A percentile compares a stretch with the other conserved stretches of the same genome.
Evolutionary conservation across 345 rosid genomes (phyloP).

Genomic region (Zanthoxylum bungeanum): DNA sequence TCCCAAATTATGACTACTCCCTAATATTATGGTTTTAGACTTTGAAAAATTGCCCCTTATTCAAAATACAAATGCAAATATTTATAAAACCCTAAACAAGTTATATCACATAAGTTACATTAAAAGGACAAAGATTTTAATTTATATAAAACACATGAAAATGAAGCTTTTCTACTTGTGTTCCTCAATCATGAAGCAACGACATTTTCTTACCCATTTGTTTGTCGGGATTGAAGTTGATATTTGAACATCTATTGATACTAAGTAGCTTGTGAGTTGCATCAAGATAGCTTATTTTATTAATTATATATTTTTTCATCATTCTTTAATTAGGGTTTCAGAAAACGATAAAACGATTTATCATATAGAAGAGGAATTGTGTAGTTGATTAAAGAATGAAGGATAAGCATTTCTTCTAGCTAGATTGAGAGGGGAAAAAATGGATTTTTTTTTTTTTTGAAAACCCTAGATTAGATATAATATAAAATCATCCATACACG

Average conservation of each 20-base stretch:
- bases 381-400: not conserved
- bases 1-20: constrained; percentile 20
- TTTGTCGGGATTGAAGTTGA: constrained; percentile 43
- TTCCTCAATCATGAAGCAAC: constrained; percentile 39
- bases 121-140: not conserved
- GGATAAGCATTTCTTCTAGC: constrained; percentile 4
- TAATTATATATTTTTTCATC: constrained; percentile 12
- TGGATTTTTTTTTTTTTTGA: too few species aligned
- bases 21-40: constrained; percentile 59
- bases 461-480: constrained; percentile 23
- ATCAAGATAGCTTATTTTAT: not conserved
- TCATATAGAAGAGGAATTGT: not conserved
- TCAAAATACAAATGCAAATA: constrained; percentile 40
- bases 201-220: constrained; percentile 28
- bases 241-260: constrained; percentile 35
- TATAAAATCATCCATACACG: constrained; percentile 46
- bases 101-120: not conserved
- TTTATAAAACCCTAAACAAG: constrained; percentile 2
- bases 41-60: constrained; percentile 60
- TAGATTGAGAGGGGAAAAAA: too few species aligned
- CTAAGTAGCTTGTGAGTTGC: constrained; percentile 10
- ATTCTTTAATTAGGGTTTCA: not conserved
- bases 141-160: constrained; percentile 24
- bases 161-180: constrained; percentile 31
- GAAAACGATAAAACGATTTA: not conserved